phyloP scores from a whole-genome alignment of 139 green algal genomes.

The Chlorella sp. region DNA sequence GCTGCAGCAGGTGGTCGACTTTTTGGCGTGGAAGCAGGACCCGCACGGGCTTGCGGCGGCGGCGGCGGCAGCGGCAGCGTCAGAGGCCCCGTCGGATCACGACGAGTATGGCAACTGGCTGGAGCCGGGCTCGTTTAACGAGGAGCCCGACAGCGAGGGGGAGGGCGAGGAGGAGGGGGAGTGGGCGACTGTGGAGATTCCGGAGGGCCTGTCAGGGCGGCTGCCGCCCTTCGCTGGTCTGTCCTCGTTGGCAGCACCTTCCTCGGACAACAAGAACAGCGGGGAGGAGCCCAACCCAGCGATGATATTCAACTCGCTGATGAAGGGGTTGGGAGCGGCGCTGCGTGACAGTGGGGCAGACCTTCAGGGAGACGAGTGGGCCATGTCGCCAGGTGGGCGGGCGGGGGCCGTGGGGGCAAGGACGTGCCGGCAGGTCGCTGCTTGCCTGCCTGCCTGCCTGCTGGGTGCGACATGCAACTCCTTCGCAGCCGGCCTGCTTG shows the following conservation, averaged over 20 bases:
- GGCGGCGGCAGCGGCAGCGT: neutral
- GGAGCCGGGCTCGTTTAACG: neutral
- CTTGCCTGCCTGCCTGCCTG: neutral
- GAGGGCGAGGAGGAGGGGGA: neutral
- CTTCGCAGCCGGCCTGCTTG: no score
- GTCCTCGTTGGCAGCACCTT: no score
- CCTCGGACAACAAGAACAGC: neutral
- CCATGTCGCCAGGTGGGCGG: neutral
- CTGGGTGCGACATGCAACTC: no score
- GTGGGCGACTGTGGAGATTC: no score
- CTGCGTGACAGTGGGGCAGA: neutral
- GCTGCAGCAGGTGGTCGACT: neutral
- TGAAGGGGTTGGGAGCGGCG: neutral
- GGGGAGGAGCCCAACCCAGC: neutral
- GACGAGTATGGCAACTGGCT: constrained; percentile 29
- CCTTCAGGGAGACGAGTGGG: neutral
- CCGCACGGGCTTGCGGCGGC: neutral
- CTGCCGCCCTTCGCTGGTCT: neutral
- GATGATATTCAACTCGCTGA: neutral
- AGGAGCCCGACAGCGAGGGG: neutral
- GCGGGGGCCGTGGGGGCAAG: no score
- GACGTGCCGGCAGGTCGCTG: neutral
- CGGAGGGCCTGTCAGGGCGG: no score
- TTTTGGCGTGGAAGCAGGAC: neutral
- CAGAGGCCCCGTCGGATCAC: neutral